Conservation (phyloP, 2,329 filamentous ascomycete species). For the Dothideomycetidae sp. region DNA sequence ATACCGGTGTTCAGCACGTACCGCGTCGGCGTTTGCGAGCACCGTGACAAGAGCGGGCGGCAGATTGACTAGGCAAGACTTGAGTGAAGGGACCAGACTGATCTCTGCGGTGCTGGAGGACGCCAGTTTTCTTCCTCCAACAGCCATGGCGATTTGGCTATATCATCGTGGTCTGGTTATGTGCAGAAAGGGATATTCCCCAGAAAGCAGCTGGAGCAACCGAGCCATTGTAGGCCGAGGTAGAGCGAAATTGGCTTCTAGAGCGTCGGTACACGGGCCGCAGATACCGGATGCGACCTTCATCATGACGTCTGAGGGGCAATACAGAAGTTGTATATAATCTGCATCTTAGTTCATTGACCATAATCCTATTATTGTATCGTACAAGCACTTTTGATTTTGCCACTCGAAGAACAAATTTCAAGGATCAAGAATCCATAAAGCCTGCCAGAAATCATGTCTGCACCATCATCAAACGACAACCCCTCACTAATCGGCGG, state of each 20-base stretch:
- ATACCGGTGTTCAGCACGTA: slow-evolving; percentile 30
- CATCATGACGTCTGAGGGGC: no score
- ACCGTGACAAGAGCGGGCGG: slow-evolving; percentile 71
- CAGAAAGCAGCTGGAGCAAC: no score
- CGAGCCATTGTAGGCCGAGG: no score
- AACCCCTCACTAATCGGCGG: slow-evolving; percentile 47
- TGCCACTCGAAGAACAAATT: not conserved
- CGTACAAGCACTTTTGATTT: not conserved
- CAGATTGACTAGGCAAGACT: slow-evolving; percentile 90
- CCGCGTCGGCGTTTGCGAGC: slow-evolving; percentile 78
- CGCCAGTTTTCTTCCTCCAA: slow-evolving; percentile 3
- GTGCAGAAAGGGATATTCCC: no score
- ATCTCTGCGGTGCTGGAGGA: slow-evolving; percentile 48
- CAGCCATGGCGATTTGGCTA: slow-evolving; percentile 5
- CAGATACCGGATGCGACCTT: no score
- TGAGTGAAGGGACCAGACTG: slow-evolving; percentile 62
- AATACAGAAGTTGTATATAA: no score
- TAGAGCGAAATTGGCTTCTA: no score
- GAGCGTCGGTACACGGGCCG: no score
- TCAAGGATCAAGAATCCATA: no score
- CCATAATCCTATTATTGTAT: not conserved
- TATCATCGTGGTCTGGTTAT: not conserved
- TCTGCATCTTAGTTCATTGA: no score
- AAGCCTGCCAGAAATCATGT: slow-evolving; percentile 5
- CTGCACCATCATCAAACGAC: slow-evolving; percentile 19